Percentiles rank a stretch among this genome's conserved stretches.
phyloP scores from a whole-genome alignment of 768 basidiomycete species.

The Termitomyces titanicus region DNA sequence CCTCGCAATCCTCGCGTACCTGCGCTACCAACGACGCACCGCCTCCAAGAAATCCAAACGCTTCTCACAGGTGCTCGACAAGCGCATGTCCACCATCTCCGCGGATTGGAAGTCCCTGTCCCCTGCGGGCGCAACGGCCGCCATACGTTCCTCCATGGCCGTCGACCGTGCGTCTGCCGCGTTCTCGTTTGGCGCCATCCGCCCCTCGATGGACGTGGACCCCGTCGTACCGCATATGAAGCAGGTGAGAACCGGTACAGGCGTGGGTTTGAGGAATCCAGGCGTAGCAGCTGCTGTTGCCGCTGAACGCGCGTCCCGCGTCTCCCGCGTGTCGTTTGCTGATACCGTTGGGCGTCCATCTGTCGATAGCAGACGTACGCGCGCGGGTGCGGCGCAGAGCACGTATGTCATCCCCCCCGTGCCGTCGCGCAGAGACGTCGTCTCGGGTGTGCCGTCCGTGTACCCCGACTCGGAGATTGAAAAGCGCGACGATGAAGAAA shows the following conservation, averaged over 20 bases:
- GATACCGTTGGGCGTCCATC: slow-evolving; percentile 39
- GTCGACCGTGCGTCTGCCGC: slow-evolving; percentile 39
- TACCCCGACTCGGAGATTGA: slow-evolving; percentile 16
- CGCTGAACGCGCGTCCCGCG: slow-evolving; percentile 39
- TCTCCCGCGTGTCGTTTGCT: slow-evolving; percentile 70
- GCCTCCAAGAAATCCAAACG: slow-evolving; percentile 49
- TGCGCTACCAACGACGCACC: slow-evolving; percentile 50
- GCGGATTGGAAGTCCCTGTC: slow-evolving; percentile 76
- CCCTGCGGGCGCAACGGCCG: slow-evolving; percentile 65
- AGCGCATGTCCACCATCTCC: slow-evolving; percentile 81
- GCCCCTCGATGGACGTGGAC: slow-evolving; percentile 35
- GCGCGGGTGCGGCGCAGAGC: slow-evolving; percentile 35
- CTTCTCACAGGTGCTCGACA: slow-evolving; percentile 69
- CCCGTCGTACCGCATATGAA: slow-evolving; percentile 19
- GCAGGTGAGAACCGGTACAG: slow-evolving; percentile 44
- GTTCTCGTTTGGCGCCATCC: slow-evolving; percentile 59
- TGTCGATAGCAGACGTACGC: slow-evolving; percentile 30
- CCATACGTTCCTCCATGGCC: slow-evolving; percentile 64
- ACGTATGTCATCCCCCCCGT: slow-evolving; percentile 38
- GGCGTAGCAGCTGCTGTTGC: slow-evolving; percentile 24
- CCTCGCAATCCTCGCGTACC: slow-evolving; percentile 39
- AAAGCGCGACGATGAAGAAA: slow-evolving; percentile 7
- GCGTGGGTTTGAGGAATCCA: slow-evolving; percentile 49
- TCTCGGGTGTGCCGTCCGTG: slow-evolving; percentile 1
- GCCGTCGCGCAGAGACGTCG: slow-evolving; percentile 5